Percentiles rank a stretch among this genome's conserved stretches.
Conservation (phyloP, 2,329 filamentous ascomycete genomes). For the Dothidotthia symphoricarpi region DNA sequence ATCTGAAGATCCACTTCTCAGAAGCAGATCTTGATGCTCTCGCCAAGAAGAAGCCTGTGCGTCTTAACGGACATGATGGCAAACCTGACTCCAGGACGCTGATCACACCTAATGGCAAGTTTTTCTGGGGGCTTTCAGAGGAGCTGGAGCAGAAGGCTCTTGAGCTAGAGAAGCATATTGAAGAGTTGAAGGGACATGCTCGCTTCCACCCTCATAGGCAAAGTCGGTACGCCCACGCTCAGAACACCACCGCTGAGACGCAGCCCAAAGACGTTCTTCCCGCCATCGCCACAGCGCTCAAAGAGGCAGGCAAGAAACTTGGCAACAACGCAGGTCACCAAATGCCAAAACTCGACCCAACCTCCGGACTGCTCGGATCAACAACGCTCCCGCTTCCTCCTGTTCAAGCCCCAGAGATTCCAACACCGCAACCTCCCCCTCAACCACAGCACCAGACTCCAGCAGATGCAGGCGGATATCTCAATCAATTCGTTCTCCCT, state of each 20-base stretch:
- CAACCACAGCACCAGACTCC: conserved; percentile 32
- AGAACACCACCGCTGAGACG: conserved; percentile 13
- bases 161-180: conserved; percentile 58
- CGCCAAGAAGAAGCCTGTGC: conserved; percentile 56
- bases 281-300: conserved; percentile 37
- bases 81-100: conserved; percentile 59
- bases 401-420: conserved; percentile 21
- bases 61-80: conserved; percentile 44
- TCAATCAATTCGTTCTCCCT: conserved; percentile 40
- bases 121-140: conserved; percentile 67
- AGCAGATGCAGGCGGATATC: conserved; percentile 34
- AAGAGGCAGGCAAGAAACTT: conserved; percentile 38
- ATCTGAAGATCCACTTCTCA: conserved; percentile 39
- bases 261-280: conserved; percentile 35
- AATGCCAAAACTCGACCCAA: conserved; percentile 27
- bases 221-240: conserved; percentile 9
- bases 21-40: conserved; percentile 48
- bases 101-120: conserved; percentile 73
- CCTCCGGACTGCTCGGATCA: conserved; percentile 21
- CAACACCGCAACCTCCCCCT: conserved; percentile 13
- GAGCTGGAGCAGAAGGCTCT: conserved; percentile 71
- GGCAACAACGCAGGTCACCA: conserved; percentile 25
- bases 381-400: conserved; percentile 25
- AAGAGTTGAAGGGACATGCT: conserved; percentile 28
- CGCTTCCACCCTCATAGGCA: conserved; percentile 34